These are phyloP conservation scores for Litchi chinensis DNA, from an alignment of 345 rosid species.

Conservation along the genomic window DNA sequence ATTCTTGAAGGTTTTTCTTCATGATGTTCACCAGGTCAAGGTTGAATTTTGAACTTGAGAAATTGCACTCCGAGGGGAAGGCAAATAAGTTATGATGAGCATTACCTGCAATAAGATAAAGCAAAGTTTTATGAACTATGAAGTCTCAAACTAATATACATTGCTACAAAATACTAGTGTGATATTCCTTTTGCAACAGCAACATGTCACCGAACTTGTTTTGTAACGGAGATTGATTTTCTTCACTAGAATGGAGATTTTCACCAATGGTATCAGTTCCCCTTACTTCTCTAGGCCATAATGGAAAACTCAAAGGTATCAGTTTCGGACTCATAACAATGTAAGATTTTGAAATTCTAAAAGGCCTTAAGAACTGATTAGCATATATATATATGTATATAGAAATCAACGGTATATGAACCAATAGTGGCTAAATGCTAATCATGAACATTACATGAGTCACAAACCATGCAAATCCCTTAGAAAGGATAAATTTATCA, in stretches of 20 bases:
- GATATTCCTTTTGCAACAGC: not conserved
- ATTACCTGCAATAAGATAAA: slow-evolving; percentile 55
- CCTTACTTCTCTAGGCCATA: not conserved
- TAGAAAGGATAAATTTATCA: not conserved
- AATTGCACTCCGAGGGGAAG: slow-evolving; percentile 96
- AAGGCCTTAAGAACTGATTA: not conserved
- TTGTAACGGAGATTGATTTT: not conserved
- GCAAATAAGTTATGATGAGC: slow-evolving; percentile 74
- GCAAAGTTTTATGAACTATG: not conserved
- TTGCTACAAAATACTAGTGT: not conserved
- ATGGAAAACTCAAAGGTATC: not conserved
- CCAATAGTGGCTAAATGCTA: not conserved
- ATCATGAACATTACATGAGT: not conserved
- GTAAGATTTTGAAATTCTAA: not conserved
- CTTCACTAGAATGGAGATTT: not conserved
- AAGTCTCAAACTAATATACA: not conserved
- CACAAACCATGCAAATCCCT: not conserved
- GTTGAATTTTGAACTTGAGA: slow-evolving; percentile 81
- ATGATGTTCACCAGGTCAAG: slow-evolving; percentile 70
- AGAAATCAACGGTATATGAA: not conserved
- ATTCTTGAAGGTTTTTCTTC: slow-evolving; percentile 55
- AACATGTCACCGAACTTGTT: not conserved
- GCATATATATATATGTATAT: not conserved
- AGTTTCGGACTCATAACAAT: not conserved
- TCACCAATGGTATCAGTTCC: not conserved